phyloP scores from a whole-genome alignment of 129 eudicot genomes.

The Helianthus tuberosus region DNA sequence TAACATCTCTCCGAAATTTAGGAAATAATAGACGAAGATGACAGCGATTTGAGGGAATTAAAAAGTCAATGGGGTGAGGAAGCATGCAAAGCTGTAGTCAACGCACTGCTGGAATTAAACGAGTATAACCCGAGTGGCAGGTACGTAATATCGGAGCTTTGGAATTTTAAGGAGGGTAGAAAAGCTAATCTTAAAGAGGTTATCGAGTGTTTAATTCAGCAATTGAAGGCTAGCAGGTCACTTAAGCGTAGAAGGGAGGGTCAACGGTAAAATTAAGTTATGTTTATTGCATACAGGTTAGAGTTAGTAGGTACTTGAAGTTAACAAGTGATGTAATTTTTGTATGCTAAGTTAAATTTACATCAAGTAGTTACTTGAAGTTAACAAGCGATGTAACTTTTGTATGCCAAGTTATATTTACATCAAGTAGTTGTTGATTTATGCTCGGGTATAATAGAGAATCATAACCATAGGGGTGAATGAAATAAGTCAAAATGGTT shows the following conservation, averaged over 20 bases:
- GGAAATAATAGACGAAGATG: constrained; percentile 63
- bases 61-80: constrained; percentile 59
- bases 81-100: constrained; percentile 50
- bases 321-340: constrained; percentile 20
- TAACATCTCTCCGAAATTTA: constrained; percentile 27
- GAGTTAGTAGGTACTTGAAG: constrained; percentile 20
- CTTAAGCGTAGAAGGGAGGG: constrained; percentile 52
- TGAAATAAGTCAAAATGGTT: too few species aligned
- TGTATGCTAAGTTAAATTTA: constrained; percentile 20
- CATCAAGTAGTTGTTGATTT: not conserved
- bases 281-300: constrained; percentile 15
- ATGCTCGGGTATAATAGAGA: too few species aligned
- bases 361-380: not conserved
- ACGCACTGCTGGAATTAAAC: constrained; percentile 57
- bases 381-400: too few species aligned
- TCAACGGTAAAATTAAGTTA: constrained; percentile 25
- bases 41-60: constrained; percentile 43
- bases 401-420: constrained; percentile 8
- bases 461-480: too few species aligned
- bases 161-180: constrained; percentile 66
- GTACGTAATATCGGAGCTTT: constrained; percentile 62
- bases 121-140: constrained; percentile 83
- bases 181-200: constrained; percentile 67
- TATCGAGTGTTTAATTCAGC: constrained; percentile 50
- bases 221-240: constrained; percentile 45